Base-by-base conservation (phyloP, 306 rosid species). In the Begonia fuchsioides region DNA sequence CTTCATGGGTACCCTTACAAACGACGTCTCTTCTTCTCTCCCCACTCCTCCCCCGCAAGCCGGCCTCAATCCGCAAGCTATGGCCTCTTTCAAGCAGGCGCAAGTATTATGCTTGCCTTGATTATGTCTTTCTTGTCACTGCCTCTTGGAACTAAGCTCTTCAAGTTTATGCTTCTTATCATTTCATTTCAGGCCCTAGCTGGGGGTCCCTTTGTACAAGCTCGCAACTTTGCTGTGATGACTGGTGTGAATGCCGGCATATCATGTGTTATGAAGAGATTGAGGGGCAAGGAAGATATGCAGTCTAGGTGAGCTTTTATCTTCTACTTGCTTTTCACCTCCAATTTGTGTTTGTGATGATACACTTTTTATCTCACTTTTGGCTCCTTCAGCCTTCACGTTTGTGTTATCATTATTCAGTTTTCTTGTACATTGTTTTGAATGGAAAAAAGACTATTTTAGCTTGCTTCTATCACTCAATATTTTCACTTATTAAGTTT, bases 181-280 rank as follows among this genome's bases (percentile, higher is more conserved):
- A 15, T 47, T 47, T 45, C 13, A 47, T 47, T 47, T 43, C 38
- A 92, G 98, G 94, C 93, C 58, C 87, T 92, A 45, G 62, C 93
- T 35, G 98, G 98, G 14, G 98, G 98, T 51, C 96, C 96, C 12
- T 56, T 78, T 20, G 53, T 79, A 44, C 96, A 92, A 73, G 98
- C 98, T 46, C 81, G 98, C 15, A 92, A 92, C 63, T 92, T 92
- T 66, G 98, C 98, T 51, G 94, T 92, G 47, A 85, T 92, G 95
- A 85, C 96, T 0, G 98, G 98, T 52, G 94, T 74, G 49, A 92
- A 85, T 68, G 98, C 98, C 15, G 98, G 98, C 35, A 85, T 92
- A 56, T 51, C 98, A 15, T 82, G 81, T 70, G 81, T 85, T 32
- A 73, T 92, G 96, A 92, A 64, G 76, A 86, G 98, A 71, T 2